Evolutionary conservation across 371 early-diverging fungal species (phyloP), one percentile per base, ranked within the genome.

Genomic region (Mortierella sp.): DNA sequence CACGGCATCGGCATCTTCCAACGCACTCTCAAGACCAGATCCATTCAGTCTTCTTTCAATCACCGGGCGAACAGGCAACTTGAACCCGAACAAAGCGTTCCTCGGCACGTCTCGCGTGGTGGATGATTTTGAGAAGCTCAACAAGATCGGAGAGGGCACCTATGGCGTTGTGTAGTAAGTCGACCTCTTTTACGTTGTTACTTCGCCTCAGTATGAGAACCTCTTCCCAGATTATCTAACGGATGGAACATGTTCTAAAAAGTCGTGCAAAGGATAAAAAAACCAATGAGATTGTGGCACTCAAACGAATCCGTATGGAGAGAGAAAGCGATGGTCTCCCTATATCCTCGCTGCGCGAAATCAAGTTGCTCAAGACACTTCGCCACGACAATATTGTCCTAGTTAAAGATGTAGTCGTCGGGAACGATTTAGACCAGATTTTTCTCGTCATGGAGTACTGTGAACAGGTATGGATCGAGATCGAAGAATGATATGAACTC

Each of bases 271-370:
- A 81, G 51, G 89, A 94, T 70, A 86, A 83, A 65, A 83, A 72
- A 45, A 91, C 92, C 43, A 52, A 57, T 16, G 72, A 73, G 59
- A 85, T 96, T 26, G 95, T 96, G 12, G 99, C 99, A 0, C 75
- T 99, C 28, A 98, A 98, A 82, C 88, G 90, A 70, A 90, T 97
- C 51, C 88, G 96, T 29, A 90, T 96, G 84, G 95, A 95, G 50
- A 84, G 90, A n/a, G 90, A 88, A 64, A 92, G 92, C 53, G 92
- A 89, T 58, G 96, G 95, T 16, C 79, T 95, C 75, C 95, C 96
- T 12, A 72, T 94, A 37, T 90, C 93, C 19, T 93, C 96, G 18
- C 79, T 98, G 57, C 83, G 99, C 50, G 99, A 99, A 80, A 97
- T 99, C 68, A 89, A 93, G 57, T 87, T 99, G 21, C 82, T 99